Conservation (phyloP, 2,329 filamentous ascomycete genomes). For the Chaetomium sp. region DNA sequence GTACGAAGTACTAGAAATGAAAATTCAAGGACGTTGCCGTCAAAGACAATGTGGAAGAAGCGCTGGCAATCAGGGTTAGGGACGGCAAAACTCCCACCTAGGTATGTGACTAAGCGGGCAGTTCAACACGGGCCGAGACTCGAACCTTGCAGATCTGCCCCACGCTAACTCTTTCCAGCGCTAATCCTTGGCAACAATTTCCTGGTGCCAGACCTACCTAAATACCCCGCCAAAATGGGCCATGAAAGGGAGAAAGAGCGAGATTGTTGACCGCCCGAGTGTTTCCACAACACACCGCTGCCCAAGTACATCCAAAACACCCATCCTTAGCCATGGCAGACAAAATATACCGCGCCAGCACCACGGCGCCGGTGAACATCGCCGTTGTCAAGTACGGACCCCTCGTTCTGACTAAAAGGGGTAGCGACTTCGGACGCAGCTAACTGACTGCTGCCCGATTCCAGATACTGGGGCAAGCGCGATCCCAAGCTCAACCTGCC, state of each 20-base stretch:
- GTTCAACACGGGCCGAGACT: background rate
- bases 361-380: slow-evolving; percentile 96
- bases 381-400: slow-evolving; percentile 83
- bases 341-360: slow-evolving; percentile 84
- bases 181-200: slow-evolving; percentile 11
- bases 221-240: slow-evolving; percentile 12
- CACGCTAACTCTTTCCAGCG: slow-evolving; percentile 12
- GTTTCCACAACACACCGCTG: background rate
- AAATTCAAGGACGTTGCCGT: background rate
- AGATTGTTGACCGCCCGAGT: slow-evolving; percentile 10
- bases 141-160: slow-evolving; percentile 14
- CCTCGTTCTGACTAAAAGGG: background rate
- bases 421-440: background rate
- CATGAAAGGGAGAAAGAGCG: background rate
- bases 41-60: background rate
- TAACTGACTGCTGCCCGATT: slow-evolving; percentile 43
- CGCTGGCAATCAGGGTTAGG: background rate
- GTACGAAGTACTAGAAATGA: no score
- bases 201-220: background rate
- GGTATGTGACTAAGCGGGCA: slow-evolving; percentile 1
- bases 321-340: slow-evolving; percentile 30
- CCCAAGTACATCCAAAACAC: background rate
- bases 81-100: no score
- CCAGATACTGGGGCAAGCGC: slow-evolving; percentile 90
- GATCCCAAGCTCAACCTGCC: slow-evolving; percentile 92